phyloP scores from a whole-genome alignment of 202 grass and related monocot genomes.

The Cymbopogon flexuosus region DNA sequence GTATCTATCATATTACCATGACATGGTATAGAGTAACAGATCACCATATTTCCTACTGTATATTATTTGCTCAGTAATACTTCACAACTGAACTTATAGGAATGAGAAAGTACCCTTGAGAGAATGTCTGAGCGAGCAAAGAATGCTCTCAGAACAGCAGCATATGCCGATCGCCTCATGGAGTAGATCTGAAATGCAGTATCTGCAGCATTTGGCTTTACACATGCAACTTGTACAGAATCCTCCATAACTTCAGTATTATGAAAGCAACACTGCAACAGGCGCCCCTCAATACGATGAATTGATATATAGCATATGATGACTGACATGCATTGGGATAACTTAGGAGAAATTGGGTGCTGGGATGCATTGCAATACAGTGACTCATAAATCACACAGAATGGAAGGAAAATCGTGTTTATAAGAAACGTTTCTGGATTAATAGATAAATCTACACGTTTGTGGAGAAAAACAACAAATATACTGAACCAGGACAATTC shows the following conservation, averaged over 20 bases:
- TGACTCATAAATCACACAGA: background rate
- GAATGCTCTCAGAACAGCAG: constrained; percentile 56
- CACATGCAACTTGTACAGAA: constrained; percentile 4
- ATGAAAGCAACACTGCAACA: constrained; percentile 20
- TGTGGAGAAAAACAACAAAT: background rate
- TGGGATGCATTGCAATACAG: background rate
- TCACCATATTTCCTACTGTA: background rate
- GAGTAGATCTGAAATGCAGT: constrained; percentile 49
- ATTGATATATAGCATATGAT: background rate
- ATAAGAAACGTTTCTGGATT: too few species aligned
- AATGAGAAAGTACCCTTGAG: constrained; percentile 44
- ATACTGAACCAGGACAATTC: background rate
- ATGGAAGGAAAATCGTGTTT: background rate
- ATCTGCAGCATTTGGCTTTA: constrained; percentile 32
- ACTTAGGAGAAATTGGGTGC: background rate
- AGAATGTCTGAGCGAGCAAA: constrained; percentile 52
- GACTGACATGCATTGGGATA: background rate
- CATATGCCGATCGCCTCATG: constrained; percentile 53
- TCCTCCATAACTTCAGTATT: constrained; percentile 4
- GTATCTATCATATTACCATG: background rate
- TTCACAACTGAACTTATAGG: constrained; percentile 18
- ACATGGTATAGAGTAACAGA: background rate
- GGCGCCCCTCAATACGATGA: constrained; percentile 17
- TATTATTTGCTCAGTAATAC: constrained; percentile 6
- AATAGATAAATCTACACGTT: background rate